A percentile compares a stretch with the other conserved stretches of the same genome.
Conservation (phyloP, 2,329 filamentous ascomycete species). For the Fusarium brachygibbosum region DNA sequence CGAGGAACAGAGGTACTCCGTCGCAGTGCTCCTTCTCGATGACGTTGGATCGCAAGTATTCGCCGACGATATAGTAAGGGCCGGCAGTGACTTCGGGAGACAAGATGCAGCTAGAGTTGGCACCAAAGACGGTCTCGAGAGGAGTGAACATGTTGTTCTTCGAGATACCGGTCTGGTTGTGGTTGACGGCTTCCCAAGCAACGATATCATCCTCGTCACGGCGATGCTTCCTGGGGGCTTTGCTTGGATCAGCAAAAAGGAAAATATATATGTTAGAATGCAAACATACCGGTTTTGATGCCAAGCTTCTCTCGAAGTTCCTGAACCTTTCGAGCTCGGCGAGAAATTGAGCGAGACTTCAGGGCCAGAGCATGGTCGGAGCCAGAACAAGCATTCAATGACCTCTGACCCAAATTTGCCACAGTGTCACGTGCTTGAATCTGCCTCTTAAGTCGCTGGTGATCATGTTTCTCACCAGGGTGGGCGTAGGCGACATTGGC, state of each 20-base stretch:
- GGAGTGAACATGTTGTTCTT: slow-evolving; percentile 6
- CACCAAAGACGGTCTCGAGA: slow-evolving; percentile 9
- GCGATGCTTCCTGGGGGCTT: slow-evolving; percentile 11
- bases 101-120: slow-evolving; percentile 22
- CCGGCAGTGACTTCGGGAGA: background rate
- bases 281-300: slow-evolving; percentile 1
- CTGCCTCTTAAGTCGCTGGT: slow-evolving; percentile 21
- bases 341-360: slow-evolving; percentile 10
- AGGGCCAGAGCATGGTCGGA: background rate
- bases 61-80: slow-evolving; percentile 12
- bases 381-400: slow-evolving; percentile 1
- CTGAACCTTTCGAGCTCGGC: slow-evolving; percentile 11
- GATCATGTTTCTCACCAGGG: slow-evolving; percentile 19
- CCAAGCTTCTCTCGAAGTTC: slow-evolving; percentile 14
- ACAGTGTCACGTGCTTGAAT: slow-evolving; percentile 3
- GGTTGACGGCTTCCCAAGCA: slow-evolving; percentile 15
- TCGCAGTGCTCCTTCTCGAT: slow-evolving; percentile 10
- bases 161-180: slow-evolving; percentile 9
- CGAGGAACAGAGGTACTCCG: slow-evolving; percentile 13
- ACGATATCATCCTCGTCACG: slow-evolving; percentile 10
- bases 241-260: background rate
- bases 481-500: background rate
- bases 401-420: slow-evolving; percentile 11
- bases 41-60: slow-evolving; percentile 20
- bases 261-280: rapidly evolving